Base-by-base conservation (phyloP, 345 rosid genomes). In the Microthlaspi erraticum region DNA sequence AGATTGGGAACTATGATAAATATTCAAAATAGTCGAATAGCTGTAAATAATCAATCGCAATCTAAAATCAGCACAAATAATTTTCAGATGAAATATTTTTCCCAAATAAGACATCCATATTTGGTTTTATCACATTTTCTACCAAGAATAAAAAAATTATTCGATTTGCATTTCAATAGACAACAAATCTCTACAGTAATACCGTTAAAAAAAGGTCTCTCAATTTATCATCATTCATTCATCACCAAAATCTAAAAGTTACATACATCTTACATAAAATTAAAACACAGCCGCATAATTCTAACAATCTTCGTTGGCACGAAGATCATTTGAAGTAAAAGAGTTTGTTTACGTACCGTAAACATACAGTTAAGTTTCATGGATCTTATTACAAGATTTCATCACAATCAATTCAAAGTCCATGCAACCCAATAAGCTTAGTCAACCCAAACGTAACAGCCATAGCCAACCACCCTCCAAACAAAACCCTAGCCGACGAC, bases 401-500 rank as follows among this genome's bases (percentile, higher is more conserved):
- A 42, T 36, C 34, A 37, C 14, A 49, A 37, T n/a, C 10, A 6
- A 10, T n/a, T 83, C 73, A 81, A 10, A 85, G 81, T 16, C 81
- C 97, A 54, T 81, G 81, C 10, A 90, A 77, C 2, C 90, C 97
- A 42, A 93, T 85, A 67, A 88, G 72, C 80, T 83, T 93, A 62
- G 98, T 90, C 12, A 93, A 69, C 8, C 93, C 97, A 76, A 81
- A 93, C 19, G 98, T 93, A 16, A 90, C 55, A 12, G 92, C 97
- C 97, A 93, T 93, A 33, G 98, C 98, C 16, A 93, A 45, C 92
- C 97, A 89, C 1, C 98, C 98, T 11, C 98, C 98, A 11, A 89
- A 36, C 76, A 93, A 77, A 68, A 93, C 96, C 83, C 98, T 83
- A 43, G 56, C 66, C 5, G 87, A 54, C 1, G 97, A 87, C 74